These are phyloP conservation scores for Lentinula guzmanii DNA, from an alignment of 768 basidiomycete species.

Conservation along the genomic window DNA sequence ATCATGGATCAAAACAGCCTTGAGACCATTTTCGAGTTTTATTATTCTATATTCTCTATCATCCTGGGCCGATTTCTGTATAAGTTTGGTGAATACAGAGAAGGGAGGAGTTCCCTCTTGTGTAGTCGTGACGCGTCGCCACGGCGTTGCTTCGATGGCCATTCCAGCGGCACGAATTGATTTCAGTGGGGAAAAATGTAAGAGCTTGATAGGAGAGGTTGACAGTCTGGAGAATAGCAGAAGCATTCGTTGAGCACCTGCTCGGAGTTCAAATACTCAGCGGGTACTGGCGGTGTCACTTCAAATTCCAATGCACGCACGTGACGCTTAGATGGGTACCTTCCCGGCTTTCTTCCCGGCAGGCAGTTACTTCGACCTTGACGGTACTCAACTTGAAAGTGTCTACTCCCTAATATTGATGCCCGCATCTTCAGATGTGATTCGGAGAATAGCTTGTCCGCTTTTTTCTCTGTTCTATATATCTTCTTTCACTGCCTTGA, in stretches of 20 bases:
- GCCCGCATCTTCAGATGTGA: too few relatives aligned
- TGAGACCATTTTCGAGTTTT: slow-evolving; percentile 83
- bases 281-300: background rate
- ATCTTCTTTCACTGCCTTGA: too few relatives aligned
- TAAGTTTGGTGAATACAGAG: slow-evolving; percentile 47
- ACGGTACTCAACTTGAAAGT: background rate
- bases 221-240: background rate
- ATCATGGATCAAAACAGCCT: slow-evolving; percentile 81
- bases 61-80: slow-evolving; percentile 73
- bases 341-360: background rate
- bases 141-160: slow-evolving; percentile 19
- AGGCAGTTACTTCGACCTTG: background rate
- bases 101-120: slow-evolving; percentile 32
- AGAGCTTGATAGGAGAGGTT: background rate
- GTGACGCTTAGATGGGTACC: background rate
- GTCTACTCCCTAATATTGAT: too few relatives aligned
- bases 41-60: slow-evolving; percentile 79
- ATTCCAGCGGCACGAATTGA: slow-evolving; percentile 9
- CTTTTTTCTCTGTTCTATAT: too few relatives aligned
- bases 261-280: background rate
- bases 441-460: too few relatives aligned
- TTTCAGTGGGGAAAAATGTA: background rate
- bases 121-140: slow-evolving; percentile 26
- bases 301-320: background rate
- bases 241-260: background rate